phyloP scores from a whole-genome alignment of 495 filamentous ascomycete species.

The Rhypophila decipiens region DNA sequence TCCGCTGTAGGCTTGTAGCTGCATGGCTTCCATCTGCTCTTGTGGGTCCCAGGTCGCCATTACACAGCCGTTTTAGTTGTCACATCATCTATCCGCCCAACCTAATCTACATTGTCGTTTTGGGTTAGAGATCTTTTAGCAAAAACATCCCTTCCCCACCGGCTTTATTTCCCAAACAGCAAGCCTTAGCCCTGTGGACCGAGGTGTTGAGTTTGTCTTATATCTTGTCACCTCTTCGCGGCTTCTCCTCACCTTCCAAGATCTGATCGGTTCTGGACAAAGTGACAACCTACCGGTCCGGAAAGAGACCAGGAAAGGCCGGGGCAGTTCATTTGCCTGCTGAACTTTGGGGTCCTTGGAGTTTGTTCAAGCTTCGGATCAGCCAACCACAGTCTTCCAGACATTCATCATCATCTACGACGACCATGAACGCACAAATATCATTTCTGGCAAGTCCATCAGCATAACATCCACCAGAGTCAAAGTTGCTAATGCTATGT shows the following conservation, averaged over 20 bases:
- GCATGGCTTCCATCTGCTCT: neutral
- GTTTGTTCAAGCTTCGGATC: too few relatives aligned
- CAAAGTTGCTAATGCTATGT: neutral
- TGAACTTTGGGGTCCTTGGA: too few relatives aligned
- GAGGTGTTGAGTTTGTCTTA: neutral
- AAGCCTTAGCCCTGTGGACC: neutral
- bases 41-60: neutral
- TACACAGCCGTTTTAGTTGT: neutral
- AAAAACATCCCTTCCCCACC: too few relatives aligned
- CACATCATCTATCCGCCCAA: neutral
- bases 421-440: slow-evolving; percentile 49
- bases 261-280: neutral
- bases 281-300: neutral
- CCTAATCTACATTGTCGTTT: too few relatives aligned
- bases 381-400: too few relatives aligned
- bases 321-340: too few relatives aligned
- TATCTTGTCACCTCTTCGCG: neutral
- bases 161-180: too few relatives aligned
- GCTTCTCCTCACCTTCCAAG: neutral
- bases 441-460: slow-evolving; percentile 46
- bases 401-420: neutral
- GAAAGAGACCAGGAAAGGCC: neutral
- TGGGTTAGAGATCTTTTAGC: too few relatives aligned
- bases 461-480: neutral
- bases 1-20: neutral